A percentile compares a stretch with the other conserved stretches of the same genome.
phyloP scores from a whole-genome alignment of 164 flowering plant species.

The Piper betle region DNA sequence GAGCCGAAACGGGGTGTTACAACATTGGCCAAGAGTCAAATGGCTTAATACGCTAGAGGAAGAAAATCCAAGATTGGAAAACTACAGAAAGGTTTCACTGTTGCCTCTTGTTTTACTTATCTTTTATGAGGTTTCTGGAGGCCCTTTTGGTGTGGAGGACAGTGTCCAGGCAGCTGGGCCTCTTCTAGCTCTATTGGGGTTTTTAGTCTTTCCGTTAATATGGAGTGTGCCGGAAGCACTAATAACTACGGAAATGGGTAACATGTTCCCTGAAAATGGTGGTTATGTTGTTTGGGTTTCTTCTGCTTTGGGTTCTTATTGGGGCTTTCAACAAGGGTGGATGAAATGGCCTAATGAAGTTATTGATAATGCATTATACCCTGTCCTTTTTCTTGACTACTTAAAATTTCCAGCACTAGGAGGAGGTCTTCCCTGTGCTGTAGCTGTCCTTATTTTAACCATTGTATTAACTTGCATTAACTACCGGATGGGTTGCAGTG shows the following conservation, averaged over 20 bases:
- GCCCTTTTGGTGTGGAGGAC: constrained; percentile 6
- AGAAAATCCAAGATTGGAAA: neutral
- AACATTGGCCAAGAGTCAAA: neutral
- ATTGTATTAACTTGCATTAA: neutral
- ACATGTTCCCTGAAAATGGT: constrained; percentile 7
- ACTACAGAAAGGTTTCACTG: neutral
- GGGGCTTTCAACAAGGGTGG: constrained; percentile 5
- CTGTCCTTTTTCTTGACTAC: neutral
- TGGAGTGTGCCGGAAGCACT: constrained; percentile 6
- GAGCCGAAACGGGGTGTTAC: too few relatives aligned
- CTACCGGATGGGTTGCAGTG: neutral
- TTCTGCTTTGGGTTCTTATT: constrained; percentile 1
- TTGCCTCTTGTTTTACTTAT: constrained; percentile 5
- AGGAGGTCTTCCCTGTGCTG: neutral
- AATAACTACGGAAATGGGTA: constrained; percentile 5
- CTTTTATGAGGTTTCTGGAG: constrained; percentile 3
- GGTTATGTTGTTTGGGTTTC: constrained; percentile 7
- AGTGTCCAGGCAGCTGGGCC: constrained; percentile 5
- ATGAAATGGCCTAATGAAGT: neutral
- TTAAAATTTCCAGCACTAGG: neutral
- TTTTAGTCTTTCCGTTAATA: constrained; percentile 2
- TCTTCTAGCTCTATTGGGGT: constrained; percentile 3
- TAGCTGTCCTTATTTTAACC: neutral
- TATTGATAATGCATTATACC: neutral
- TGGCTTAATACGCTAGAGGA: neutral